A percentile compares a stretch with the other conserved stretches of the same genome.
phyloP scores from a whole-genome alignment of 2,329 filamentous ascomycete species.

The Apiospora kogelbergensis region DNA sequence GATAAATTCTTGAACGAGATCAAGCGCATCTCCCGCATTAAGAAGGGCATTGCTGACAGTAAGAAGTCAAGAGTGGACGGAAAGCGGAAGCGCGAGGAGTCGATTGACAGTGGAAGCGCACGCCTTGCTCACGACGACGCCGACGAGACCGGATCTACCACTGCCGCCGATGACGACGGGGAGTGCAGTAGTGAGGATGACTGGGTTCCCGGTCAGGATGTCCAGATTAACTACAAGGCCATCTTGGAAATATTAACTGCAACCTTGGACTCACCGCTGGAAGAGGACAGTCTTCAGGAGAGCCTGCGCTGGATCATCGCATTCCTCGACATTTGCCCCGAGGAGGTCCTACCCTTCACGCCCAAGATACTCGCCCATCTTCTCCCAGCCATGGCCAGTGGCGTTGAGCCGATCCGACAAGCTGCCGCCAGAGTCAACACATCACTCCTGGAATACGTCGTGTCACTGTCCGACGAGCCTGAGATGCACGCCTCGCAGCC shows the following conservation, averaged over 20 bases:
- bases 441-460: constrained; percentile 90
- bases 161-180: constrained; percentile 50
- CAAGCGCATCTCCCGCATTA: constrained; percentile 88
- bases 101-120: constrained; percentile 65
- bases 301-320: constrained; percentile 93
- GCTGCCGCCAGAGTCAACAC: constrained; percentile 88
- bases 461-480: constrained; percentile 78
- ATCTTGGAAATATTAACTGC: constrained; percentile 90
- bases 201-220: constrained; percentile 96
- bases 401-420: constrained; percentile 83
- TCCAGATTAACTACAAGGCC: constrained; percentile 87
- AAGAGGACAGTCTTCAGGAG: constrained; percentile 89
- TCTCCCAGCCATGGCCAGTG: constrained; percentile 89
- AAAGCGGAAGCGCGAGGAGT: constrained; percentile 68
- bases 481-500: constrained; percentile 36
- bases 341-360: constrained; percentile 93
- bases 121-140: constrained; percentile 59
- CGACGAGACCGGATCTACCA: constrained; percentile 59
- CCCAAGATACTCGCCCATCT: constrained; percentile 90
- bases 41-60: constrained; percentile 88
- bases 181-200: constrained; percentile 76
- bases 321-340: constrained; percentile 95
- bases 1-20: constrained; percentile 93
- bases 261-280: constrained; percentile 80
- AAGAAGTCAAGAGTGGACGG: constrained; percentile 68